Evolutionary conservation across 2,329 filamentous ascomycete species (phyloP), one percentile per base, ranked within the genome.

Genomic region (Colletotrichum sp.): DNA sequence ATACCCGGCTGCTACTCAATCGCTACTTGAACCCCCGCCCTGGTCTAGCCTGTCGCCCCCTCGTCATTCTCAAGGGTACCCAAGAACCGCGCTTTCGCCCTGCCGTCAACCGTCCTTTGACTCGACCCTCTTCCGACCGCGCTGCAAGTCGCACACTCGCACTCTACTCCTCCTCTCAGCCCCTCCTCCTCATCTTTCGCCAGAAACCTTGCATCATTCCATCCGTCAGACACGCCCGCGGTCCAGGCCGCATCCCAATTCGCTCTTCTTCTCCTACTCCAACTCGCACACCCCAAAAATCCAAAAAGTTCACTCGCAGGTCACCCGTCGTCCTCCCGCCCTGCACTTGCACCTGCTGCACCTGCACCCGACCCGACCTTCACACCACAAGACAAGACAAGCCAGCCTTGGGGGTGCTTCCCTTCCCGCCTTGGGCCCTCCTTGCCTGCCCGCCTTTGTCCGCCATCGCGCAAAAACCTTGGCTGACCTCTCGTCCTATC

Each of bases 31-130:
- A 32, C 60, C 72, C 55, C 70, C 65, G 57, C 57, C 38, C 57
- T 34, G 57, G 32, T 68, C 64, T 73, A 73, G 69, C 43, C 48
- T 64, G 73, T 68, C 70, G 73, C 69, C 73, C 64, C 64, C 73
- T 73, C 70, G 70, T 75, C 70, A 75, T 69, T 73, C 70, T 65
- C 70, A 60, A 75, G 73, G 70, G 64, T 68, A 38, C 55, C 57
- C 24, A 68, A 75, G 64, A 65, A 73, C 64, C 48, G 52, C 72
- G 63, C 68, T 67, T 57, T 73, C 64, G 64, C 70, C 73, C 64
- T 73, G 57, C 58, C 64, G 43, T 75, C 64, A 73, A 65, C 57
- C 73, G 65, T 64, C 64, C 70, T 73, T 75, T 75, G 57, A 73
- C 70, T 73, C 64, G 70, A 67, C 58, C 38, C 24, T 71, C 36